Conservation (phyloP, 139 green algal species). For the Chlorella ohadii region DNA sequence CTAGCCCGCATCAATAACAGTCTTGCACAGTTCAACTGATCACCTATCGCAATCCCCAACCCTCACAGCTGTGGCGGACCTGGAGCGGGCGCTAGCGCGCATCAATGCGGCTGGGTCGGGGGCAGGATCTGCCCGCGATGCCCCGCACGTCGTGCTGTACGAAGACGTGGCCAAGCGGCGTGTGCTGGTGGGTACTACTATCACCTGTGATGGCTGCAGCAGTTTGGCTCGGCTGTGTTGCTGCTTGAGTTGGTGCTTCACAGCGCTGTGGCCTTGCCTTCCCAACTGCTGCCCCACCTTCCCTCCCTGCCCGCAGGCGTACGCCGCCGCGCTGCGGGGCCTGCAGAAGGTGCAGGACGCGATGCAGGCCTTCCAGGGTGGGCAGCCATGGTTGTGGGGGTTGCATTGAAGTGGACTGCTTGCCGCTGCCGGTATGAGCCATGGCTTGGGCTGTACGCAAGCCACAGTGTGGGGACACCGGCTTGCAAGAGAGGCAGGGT, state of each 20-base stretch:
- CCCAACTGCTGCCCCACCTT: neutral
- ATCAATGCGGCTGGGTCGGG: constrained; percentile 65
- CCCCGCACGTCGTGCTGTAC: constrained; percentile 94
- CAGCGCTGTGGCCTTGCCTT: neutral
- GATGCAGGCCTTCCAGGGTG: constrained; percentile 42
- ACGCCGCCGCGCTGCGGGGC: constrained; percentile 70
- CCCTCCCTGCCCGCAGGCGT: constrained; percentile 47
- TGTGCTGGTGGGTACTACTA: constrained; percentile 46
- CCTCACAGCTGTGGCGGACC: constrained; percentile 72
- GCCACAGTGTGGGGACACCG: no score
- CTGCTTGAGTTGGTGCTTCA: neutral
- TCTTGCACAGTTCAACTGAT: no score
- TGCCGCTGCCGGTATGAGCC: no score
- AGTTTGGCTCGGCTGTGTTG: no score
- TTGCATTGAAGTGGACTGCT: no score
- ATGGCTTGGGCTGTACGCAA: no score
- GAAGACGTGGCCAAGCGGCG: constrained; percentile 81
- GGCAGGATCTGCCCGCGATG: constrained; percentile 55
- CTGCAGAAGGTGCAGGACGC: constrained; percentile 59
- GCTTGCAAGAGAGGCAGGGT: no score
- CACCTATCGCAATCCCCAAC: no score
- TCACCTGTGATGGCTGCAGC: no score
- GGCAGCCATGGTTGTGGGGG: neutral
- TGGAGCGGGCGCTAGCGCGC: constrained; percentile 89
- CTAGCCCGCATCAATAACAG: no score